Evolutionary conservation across 805 yeast species (phyloP).

Genomic region (Candida boleticola): DNA sequence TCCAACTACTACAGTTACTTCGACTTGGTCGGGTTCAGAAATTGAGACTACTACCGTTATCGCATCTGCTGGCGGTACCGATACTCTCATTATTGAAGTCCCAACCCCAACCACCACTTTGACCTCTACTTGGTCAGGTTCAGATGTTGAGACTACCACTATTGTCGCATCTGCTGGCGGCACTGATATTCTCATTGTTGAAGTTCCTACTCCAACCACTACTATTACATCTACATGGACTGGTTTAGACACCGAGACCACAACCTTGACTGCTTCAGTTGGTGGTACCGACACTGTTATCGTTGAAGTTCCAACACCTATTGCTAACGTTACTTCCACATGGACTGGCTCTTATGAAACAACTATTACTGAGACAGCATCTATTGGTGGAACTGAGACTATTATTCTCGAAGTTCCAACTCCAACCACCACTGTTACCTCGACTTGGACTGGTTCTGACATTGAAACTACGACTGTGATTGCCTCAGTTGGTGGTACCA

Average conservation of each 20-base stretch:
- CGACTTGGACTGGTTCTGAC: no score
- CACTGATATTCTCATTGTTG: conserved; percentile 9
- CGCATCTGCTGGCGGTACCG: conserved; percentile 6
- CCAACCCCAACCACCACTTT: conserved; percentile 2
- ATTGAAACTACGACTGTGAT: no score
- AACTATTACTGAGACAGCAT: no score
- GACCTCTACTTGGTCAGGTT: background rate
- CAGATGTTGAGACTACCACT: conserved; percentile 6
- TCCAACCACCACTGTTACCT: no score
- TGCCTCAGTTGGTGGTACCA: no score
- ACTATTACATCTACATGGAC: conserved; percentile 2
- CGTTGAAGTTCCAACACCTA: conserved; percentile 12
- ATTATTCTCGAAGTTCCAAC: no score
- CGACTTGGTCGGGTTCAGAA: conserved; percentile 5
- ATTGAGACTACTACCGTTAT: conserved; percentile 8
- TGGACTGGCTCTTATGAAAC: no score
- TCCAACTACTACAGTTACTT: conserved; percentile 6
- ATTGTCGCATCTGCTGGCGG: conserved; percentile 5
- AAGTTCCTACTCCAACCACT: conserved; percentile 9
- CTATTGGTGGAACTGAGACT: no score
- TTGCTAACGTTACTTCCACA: no score
- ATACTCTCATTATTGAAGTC: background rate
- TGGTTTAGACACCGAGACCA: conserved; percentile 2
- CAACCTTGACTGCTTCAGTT: background rate
- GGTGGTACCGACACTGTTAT: conserved; percentile 9